Percentiles rank a stretch among this genome's conserved stretches.
Conservation (phyloP, 257 asterid genomes). For the Paraleonurus japonicus region DNA sequence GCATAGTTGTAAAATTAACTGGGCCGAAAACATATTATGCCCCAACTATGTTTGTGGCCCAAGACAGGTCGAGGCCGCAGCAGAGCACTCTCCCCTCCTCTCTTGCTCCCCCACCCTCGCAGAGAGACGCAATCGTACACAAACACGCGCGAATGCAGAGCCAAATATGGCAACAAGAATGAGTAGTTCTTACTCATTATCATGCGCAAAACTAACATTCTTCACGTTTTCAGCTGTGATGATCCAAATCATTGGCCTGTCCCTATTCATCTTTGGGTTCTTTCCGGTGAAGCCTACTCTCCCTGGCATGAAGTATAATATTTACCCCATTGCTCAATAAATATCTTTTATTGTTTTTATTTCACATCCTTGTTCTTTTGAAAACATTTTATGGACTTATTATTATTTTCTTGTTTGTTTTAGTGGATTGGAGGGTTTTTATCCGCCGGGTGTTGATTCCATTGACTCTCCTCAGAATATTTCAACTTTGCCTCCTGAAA, state of each 20-base stretch:
- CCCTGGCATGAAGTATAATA: constrained; percentile 63
- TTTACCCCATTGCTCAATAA: neutral
- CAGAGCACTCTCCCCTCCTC: no score
- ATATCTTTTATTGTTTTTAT: neutral
- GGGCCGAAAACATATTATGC: neutral
- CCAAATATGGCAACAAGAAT: constrained; percentile 11
- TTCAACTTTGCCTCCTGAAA: constrained; percentile 49
- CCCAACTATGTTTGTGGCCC: neutral
- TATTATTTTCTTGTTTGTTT: constrained; percentile 3
- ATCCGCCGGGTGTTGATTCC: constrained; percentile 54
- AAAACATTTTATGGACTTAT: neutral
- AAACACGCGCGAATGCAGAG: neutral
- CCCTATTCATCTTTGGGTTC: constrained; percentile 66
- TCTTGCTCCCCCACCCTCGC: no score
- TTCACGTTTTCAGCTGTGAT: constrained; percentile 51
- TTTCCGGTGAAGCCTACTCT: constrained; percentile 85
- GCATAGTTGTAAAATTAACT: neutral
- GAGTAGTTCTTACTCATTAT: constrained; percentile 31
- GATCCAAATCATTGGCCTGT: constrained; percentile 67
- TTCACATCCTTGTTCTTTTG: neutral
- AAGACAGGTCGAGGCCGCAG: neutral
- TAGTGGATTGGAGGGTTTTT: constrained; percentile 82
- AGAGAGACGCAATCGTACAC: neutral
- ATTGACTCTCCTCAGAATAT: constrained; percentile 32
- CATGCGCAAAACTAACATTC: constrained; percentile 56